Evolutionary conservation across 2,329 filamentous ascomycete genomes (phyloP).

Genomic region (Arthrobotrys sinensis): DNA sequence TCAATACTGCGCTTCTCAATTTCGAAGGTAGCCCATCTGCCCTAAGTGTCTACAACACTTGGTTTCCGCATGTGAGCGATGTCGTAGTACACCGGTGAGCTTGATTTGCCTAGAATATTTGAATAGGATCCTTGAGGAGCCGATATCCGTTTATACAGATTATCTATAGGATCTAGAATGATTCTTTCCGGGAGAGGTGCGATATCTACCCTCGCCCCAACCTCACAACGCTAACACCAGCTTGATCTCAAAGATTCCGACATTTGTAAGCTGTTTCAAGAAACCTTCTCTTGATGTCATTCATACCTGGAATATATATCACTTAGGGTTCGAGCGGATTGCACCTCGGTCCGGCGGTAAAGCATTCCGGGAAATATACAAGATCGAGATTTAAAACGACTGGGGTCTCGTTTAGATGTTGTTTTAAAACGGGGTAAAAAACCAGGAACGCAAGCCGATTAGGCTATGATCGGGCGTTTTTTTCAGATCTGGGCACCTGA

Average conservation of each 20-base stretch:
- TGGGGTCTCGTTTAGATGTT: neutral
- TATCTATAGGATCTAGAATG: neutral
- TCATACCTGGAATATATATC: neutral
- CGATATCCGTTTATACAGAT: neutral
- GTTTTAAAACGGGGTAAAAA: conserved; percentile 24
- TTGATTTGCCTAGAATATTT: no score
- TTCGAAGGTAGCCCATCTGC: no score
- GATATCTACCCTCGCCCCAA: neutral
- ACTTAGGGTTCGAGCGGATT: conserved; percentile 5
- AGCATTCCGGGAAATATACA: conserved; percentile 22
- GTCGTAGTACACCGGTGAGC: no score
- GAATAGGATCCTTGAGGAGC: no score
- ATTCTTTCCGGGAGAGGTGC: neutral
- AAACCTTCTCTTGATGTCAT: neutral
- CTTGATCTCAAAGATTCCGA: neutral
- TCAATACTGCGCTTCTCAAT: no score
- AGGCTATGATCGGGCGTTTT: conserved; percentile 19
- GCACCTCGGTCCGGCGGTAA: conserved; percentile 34
- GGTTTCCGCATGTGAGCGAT: no score
- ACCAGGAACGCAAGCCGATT: conserved; percentile 44
- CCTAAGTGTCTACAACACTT: no score
- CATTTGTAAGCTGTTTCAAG: neutral
- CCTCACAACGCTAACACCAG: neutral
- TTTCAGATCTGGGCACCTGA: conserved; percentile 8
- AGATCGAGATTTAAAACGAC: conserved; percentile 37